Percentiles rank a stretch among this genome's conserved stretches.
These are phyloP conservation scores for Corynespora cassiicola DNA, from an alignment of 2,329 filamentous ascomycete genomes.

Conservation along the genomic window DNA sequence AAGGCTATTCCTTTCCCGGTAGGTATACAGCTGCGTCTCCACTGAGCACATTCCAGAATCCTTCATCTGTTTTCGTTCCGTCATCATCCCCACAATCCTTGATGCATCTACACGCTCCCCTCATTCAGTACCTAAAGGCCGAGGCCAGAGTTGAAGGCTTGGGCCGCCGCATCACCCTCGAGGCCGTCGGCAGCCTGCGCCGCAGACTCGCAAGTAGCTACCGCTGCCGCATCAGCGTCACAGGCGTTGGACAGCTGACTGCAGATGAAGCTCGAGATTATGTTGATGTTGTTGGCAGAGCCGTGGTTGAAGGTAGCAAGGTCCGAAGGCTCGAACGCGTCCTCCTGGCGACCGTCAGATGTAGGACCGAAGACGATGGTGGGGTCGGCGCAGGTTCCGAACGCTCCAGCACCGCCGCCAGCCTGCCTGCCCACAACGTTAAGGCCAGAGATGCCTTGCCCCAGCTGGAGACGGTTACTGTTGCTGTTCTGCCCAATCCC, in stretches of 20 bases:
- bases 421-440: no score
- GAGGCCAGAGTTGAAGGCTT: constrained; percentile 36
- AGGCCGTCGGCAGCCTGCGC: constrained; percentile 23
- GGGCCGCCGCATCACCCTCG: constrained; percentile 30
- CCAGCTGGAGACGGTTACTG: no score
- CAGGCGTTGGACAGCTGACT: constrained; percentile 46
- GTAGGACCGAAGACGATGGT: constrained; percentile 58
- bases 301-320: constrained; percentile 58
- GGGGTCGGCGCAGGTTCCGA: constrained; percentile 57
- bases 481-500: no score
- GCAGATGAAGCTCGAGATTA: constrained; percentile 59
- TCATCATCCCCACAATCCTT: constrained; percentile 1
- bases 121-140: constrained; percentile 20
- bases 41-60: not conserved
- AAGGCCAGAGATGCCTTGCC: no score
- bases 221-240: constrained; percentile 23
- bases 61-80: not conserved
- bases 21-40: constrained; percentile 4
- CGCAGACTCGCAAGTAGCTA: constrained; percentile 28
- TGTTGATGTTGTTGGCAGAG: constrained; percentile 56
- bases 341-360: constrained; percentile 55
- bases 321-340: constrained; percentile 53
- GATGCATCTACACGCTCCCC: not conserved
- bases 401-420: constrained; percentile 40
- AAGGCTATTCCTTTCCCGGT: not conserved